Base-by-base conservation (phyloP, 2,329 filamentous ascomycete genomes). In the Pseudogymnoascus sp. region DNA sequence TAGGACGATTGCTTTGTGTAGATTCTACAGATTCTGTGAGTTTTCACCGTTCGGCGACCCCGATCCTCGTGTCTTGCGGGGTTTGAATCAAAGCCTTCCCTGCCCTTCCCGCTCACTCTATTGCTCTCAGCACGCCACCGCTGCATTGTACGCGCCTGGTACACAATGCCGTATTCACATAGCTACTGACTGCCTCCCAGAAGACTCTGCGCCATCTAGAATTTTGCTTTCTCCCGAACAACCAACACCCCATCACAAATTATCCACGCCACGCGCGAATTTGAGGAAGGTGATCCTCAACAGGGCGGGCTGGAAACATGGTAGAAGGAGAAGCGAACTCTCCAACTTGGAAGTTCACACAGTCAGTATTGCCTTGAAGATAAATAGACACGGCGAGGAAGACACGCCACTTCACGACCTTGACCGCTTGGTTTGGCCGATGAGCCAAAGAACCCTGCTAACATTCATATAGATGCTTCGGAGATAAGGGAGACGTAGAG, bases 271-370 rank as follows among this genome's bases (percentile, higher is more conserved):
- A 33, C 50, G 50, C 50, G 28, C 50, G 50, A 56, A 56, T 50
- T 53, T 66, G 71, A 71, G 69, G 66, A 67, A 61, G 38, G 63
- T 35, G 40, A 33, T 67, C 69, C 67, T 71, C 70, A 67, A 70
- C 70, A 65, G 64, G 65, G 69, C 65, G 67, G 72, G 65, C 67
- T 65, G 70, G 70, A 75, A 79, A 88, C 82, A 97, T 97, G 92
- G 92, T 94, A 82, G 92, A 97, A 85, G 89, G 88, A 82, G 92
- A 96, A 81, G 84, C 89, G 80, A 91, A 86, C 83, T 88, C 91
- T 80, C 92, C 92, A 76, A 97, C 92, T 80, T 97, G 93, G 93
- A 97, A 97, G 84, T 97, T 97, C 81, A 97, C 93, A 78, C 93
- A 97, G 92, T 74, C 35, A 72, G 73, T 74, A 66, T 53, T 53